phyloP scores from a whole-genome alignment of 805 yeast species.

The Nakazawaea ernobii region DNA sequence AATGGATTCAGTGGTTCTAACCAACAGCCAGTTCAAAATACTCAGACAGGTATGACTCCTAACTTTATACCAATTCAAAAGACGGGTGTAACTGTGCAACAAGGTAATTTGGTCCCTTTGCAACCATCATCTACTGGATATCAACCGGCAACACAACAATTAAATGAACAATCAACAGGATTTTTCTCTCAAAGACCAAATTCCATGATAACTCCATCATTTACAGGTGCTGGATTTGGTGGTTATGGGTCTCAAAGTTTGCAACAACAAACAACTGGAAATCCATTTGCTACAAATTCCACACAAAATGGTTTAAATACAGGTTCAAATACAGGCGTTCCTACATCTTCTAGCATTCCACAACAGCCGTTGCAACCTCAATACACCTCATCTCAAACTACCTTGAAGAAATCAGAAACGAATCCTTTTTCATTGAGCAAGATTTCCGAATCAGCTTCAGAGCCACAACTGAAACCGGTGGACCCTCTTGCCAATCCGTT shows the following conservation, averaged over 20 bases:
- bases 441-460: conserved; percentile 15
- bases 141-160: conserved; percentile 19
- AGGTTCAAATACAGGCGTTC: neutral
- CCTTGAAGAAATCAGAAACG: conserved; percentile 17
- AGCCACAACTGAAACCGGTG: conserved; percentile 15
- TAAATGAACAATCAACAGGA: conserved; percentile 20
- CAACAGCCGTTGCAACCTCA: conserved; percentile 4
- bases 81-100: conserved; percentile 5
- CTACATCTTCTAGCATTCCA: conserved; percentile 15
- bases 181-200: conserved; percentile 20
- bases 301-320: neutral
- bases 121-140: neutral
- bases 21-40: conserved; percentile 1
- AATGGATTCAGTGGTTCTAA: neutral
- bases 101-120: conserved; percentile 5
- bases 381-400: conserved; percentile 3
- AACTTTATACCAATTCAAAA: conserved; percentile 6
- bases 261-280: conserved; percentile 21
- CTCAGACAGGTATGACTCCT: neutral
- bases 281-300: conserved; percentile 12
- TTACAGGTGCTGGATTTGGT: conserved; percentile 51
- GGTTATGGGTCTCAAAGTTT: conserved; percentile 30
- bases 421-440: conserved; percentile 32
- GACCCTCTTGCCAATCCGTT: conserved; percentile 9
- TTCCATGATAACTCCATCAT: conserved; percentile 24